phyloP scores from a whole-genome alignment of 2,329 filamentous ascomycete species.

The Blumeriella jaapii region DNA sequence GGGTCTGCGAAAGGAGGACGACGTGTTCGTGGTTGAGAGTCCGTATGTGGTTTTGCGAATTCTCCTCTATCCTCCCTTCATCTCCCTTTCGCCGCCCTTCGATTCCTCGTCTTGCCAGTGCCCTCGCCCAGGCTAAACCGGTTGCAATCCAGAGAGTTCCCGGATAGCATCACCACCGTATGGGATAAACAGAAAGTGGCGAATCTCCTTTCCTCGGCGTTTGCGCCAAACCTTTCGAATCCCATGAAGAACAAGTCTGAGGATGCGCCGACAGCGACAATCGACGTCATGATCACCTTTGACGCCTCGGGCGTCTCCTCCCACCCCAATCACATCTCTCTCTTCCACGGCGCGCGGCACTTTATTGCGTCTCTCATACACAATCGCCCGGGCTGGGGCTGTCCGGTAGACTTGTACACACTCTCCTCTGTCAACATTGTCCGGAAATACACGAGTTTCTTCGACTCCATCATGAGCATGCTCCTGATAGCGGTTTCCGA shows the following conservation, averaged over 20 bases:
- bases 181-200: conserved; percentile 68
- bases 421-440: conserved; percentile 59
- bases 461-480: conserved; percentile 68
- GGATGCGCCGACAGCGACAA: conserved; percentile 33
- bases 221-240: conserved; percentile 53
- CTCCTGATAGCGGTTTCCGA: conserved; percentile 37
- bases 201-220: conserved; percentile 57
- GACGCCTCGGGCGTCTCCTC: conserved; percentile 71
- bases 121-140: conserved; percentile 10
- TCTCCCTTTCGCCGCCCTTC: background rate
- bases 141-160: conserved; percentile 47
- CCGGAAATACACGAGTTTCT: conserved; percentile 70
- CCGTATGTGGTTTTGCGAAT: conserved; percentile 37
- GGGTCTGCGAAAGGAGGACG: conserved; percentile 61
- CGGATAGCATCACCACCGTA: conserved; percentile 72
- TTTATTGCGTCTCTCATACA: conserved; percentile 60
- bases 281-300: conserved; percentile 67
- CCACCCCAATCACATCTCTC: conserved; percentile 87
- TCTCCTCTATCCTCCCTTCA: conserved; percentile 7
- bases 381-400: conserved; percentile 50
- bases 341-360: conserved; percentile 67
- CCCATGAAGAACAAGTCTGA: conserved; percentile 23
- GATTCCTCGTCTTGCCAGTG: too few relatives aligned
- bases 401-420: conserved; percentile 76
- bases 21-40: conserved; percentile 78